Percentiles rank a stretch among this genome's conserved stretches.
These are phyloP conservation scores for Hypoxylon intermedium DNA, from an alignment of 495 filamentous ascomycete species.

Conservation along the genomic window DNA sequence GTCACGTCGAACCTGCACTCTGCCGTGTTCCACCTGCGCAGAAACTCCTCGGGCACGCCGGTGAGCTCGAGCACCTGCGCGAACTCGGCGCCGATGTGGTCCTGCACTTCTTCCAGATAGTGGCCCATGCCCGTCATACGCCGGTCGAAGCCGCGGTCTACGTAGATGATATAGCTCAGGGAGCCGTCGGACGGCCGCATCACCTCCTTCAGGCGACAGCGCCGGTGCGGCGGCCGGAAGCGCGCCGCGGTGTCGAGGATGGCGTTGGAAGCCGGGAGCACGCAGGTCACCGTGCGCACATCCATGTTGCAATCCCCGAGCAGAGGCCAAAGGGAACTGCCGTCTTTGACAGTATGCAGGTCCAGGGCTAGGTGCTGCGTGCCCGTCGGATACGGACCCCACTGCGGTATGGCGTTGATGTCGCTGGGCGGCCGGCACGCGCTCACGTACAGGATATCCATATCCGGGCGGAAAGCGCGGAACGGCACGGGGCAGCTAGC, in stretches of 20 bases:
- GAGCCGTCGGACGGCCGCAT: constrained; percentile 11
- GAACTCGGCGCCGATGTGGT: constrained; percentile 16
- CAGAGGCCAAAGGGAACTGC: constrained; percentile 4
- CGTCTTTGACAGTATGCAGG: constrained; percentile 23
- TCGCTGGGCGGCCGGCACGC: constrained; percentile 10
- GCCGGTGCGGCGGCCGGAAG: constrained; percentile 19
- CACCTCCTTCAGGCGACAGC: constrained; percentile 13
- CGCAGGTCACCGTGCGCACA: constrained; percentile 12
- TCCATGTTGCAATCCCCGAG: constrained; percentile 7
- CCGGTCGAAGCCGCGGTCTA: constrained; percentile 19
- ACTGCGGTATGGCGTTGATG: background rate
- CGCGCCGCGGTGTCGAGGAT: constrained; percentile 11
- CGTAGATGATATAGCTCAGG: constrained; percentile 26
- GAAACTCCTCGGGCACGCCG: constrained; percentile 1
- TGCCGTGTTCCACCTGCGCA: constrained; percentile 12
- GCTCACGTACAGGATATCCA: constrained; percentile 55
- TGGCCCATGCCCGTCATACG: constrained; percentile 20
- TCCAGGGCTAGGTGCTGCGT: constrained; percentile 20
- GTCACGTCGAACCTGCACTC: constrained; percentile 14
- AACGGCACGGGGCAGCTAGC: constrained; percentile 52
- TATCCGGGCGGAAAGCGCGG: constrained; percentile 61
- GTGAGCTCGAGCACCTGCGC: background rate
- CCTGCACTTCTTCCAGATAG: constrained; percentile 16
- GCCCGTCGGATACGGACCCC: constrained; percentile 8
- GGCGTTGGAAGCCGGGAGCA: constrained; percentile 7